Evolutionary conservation across 1,284 basidiomycete species (phyloP).

Genomic region (Microbotryum silenes-acaulis): DNA sequence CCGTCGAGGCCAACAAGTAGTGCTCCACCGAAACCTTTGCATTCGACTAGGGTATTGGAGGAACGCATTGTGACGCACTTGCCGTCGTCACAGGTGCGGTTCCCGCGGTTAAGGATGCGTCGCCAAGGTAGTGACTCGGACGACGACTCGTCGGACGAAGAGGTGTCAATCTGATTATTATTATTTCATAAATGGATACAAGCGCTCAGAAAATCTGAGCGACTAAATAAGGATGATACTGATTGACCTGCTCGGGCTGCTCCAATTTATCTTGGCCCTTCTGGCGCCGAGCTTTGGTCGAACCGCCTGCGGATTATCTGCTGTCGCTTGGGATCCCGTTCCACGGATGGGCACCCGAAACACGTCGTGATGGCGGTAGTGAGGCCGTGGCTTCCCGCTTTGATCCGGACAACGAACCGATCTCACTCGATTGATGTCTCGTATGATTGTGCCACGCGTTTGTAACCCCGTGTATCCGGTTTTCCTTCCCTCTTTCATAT

Average conservation of each 20-base stretch:
- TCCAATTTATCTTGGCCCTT: too few relatives aligned
- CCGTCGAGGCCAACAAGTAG: neutral
- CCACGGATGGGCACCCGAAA: conserved; percentile 19
- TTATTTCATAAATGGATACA: too few relatives aligned
- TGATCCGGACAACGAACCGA: too few relatives aligned
- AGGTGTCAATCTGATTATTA: too few relatives aligned
- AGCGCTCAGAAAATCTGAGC: too few relatives aligned
- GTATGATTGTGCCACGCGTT: too few relatives aligned
- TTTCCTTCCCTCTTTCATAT: too few relatives aligned
- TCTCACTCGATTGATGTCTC: too few relatives aligned
- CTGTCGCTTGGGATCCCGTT: conserved; percentile 21
- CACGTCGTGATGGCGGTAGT: conserved; percentile 3
- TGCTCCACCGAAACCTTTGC: neutral
- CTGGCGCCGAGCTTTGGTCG: neutral
- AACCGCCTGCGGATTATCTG: conserved; percentile 14
- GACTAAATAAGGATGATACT: too few relatives aligned
- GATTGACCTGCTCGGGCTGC: too few relatives aligned
- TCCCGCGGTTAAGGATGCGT: conserved; percentile 16
- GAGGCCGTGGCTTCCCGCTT: neutral
- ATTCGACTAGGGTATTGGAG: neutral
- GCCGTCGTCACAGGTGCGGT: conserved; percentile 11
- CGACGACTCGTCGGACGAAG: neutral
- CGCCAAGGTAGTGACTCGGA: conserved; percentile 10
- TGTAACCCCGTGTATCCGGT: too few relatives aligned
- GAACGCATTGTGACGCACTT: conserved; percentile 13